These are phyloP conservation scores for Fagus sylvatica DNA, from an alignment of 306 rosid species.

Conservation along the genomic window DNA sequence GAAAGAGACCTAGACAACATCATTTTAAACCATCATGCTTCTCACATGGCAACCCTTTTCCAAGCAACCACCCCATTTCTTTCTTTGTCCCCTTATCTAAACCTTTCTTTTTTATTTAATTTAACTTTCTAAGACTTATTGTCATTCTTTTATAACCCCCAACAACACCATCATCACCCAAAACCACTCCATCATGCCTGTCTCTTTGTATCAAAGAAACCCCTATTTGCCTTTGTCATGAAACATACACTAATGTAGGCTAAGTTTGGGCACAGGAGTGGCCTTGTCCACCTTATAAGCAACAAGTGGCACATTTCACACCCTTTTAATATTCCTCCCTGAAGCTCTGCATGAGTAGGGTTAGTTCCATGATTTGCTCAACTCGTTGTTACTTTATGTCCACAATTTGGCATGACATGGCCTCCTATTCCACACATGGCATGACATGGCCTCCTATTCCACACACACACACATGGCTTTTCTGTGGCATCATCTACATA, in stretches of 20 bases:
- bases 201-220: conserved; percentile 31
- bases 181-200: conserved; percentile 41
- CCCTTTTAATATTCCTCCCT: conserved; percentile 30
- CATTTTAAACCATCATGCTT: conserved; percentile 47
- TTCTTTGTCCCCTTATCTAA: conserved; percentile 43
- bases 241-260: conserved; percentile 8
- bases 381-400: conserved; percentile 8
- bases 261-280: conserved; percentile 19
- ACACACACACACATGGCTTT: conserved; percentile 36
- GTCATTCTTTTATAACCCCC: conserved; percentile 9
- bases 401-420: conserved; percentile 48
- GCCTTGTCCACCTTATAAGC: conserved; percentile 50
- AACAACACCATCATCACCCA: conserved; percentile 28
- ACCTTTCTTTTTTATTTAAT: not conserved
- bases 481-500: conserved; percentile 26
- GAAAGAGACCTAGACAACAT: conserved; percentile 30
- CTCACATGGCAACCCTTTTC: conserved; percentile 50
- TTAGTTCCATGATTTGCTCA: conserved; percentile 30
- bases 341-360: conserved; percentile 8
- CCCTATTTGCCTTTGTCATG: conserved; percentile 25
- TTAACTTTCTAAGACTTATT: conserved; percentile 8
- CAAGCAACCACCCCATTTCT: conserved; percentile 35
- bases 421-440: conserved; percentile 46
- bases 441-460: conserved; percentile 40
- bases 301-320: conserved; percentile 33